Base-by-base conservation (phyloP, 768 basidiomycete species). In the button mushroom (Agaricus bisporus) region DNA sequence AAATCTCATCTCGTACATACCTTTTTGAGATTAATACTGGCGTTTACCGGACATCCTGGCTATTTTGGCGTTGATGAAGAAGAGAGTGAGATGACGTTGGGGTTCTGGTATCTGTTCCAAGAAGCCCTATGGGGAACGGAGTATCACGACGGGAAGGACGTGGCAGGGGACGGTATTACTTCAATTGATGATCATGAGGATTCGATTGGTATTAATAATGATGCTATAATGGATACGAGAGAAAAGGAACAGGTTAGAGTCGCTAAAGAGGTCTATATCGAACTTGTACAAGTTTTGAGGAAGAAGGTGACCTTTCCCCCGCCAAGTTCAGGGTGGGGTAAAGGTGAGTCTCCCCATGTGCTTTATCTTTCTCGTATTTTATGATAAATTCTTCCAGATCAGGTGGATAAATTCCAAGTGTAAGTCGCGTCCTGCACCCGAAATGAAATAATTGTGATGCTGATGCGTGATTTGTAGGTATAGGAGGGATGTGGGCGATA, bases 81-180 rank as follows among this genome's bases (percentile, higher is more conserved):
- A 46, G 85, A 89, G 63, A 93, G 89, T 60, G 91, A 95, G 67
- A 78, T 86, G 74, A 88, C 88, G 2, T 77, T 95, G 2, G 82
- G 82, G 1, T 95, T 95, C 61, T 95, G 95, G 88, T 95, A 91
- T 58, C 71, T 91, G 38, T 79, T 95, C 53, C 93, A 95, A 66
- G 94, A 98, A 64, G 82, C 90, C 1, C 66, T 92, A 22, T 92
- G 89, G 89, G 76, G 71, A 35, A 76, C 76, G 11, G 83, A 86
- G 49, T 83, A 74, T 53, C 79, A 79, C 47, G 63, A 66, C 8
- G 56, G 57, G 38, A 66, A 68, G 55, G 62, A 74, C 28, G 71
- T 64, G 15, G 68, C 62, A n/a, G 64, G 68, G 58, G 66, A 72
- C 61, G 51, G 58, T 20, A 57, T 63, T 25, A 39, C 49, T 32